A percentile compares a stretch with the other conserved stretches of the same genome.
phyloP scores from a whole-genome alignment of 179 eudicot genomes.

The Vitellaria paradoxa region DNA sequence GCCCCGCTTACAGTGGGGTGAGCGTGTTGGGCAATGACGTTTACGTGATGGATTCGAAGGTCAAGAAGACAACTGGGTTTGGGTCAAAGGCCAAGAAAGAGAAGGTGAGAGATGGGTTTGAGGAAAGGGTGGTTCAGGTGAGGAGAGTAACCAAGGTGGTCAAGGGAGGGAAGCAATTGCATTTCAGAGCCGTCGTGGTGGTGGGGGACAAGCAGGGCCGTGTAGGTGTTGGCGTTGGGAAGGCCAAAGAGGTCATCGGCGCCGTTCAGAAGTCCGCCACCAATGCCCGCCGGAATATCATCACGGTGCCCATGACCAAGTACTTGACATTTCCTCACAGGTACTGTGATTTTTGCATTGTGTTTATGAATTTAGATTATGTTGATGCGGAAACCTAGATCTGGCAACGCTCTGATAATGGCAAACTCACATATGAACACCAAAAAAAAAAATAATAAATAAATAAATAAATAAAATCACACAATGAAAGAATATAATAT shows the following conservation, averaged over 20 bases:
- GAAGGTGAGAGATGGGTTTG: constrained; percentile 80
- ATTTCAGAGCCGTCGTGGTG: constrained; percentile 82
- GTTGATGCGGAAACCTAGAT: too few species aligned
- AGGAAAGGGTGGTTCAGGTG: constrained; percentile 80
- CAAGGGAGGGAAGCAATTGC: constrained; percentile 89
- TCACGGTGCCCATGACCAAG: constrained; percentile 81
- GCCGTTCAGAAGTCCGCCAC: constrained; percentile 84
- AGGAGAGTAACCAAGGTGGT: constrained; percentile 97
- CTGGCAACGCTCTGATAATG: too few species aligned
- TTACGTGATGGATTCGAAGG: constrained; percentile 58
- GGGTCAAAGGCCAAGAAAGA: constrained; percentile 60
- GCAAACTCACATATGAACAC: too few species aligned
- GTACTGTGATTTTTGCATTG: constrained; percentile 23
- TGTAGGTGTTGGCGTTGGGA: constrained; percentile 93
- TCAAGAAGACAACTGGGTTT: constrained; percentile 54
- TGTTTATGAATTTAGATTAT: neutral
- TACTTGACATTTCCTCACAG: constrained; percentile 90
- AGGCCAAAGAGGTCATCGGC: constrained; percentile 71
- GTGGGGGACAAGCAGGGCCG: constrained; percentile 85
- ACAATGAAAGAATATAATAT: too few species aligned
- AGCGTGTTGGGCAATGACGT: constrained; percentile 58
- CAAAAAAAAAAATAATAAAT: too few species aligned
- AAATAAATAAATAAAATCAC: too few species aligned
- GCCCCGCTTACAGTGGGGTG: constrained; percentile 76
- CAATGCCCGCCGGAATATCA: constrained; percentile 68